Evolutionary conservation across 1,139 yeast genomes (phyloP).

Genomic region (Pichia sp.): DNA sequence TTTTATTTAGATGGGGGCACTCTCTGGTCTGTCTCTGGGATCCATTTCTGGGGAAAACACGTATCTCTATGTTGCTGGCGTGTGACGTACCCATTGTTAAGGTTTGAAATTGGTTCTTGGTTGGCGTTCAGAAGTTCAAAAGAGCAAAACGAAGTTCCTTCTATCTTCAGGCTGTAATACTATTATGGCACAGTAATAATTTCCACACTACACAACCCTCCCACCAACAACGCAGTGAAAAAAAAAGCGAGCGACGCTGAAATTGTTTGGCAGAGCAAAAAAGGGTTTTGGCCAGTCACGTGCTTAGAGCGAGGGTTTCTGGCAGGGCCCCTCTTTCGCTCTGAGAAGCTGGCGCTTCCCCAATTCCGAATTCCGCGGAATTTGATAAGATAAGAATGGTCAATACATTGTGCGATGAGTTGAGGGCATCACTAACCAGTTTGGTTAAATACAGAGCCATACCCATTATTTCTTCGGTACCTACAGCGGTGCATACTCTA

Average conservation of each 20-base stretch:
- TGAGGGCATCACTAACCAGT: neutral
- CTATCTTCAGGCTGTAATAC: too few relatives aligned
- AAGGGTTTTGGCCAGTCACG: too few relatives aligned
- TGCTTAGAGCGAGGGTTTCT: neutral
- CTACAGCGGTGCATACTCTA: too few relatives aligned
- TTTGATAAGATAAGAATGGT: neutral
- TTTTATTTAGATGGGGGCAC: too few relatives aligned
- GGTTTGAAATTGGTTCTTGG: constrained; percentile 15
- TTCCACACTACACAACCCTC: neutral
- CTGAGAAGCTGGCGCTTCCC: neutral
- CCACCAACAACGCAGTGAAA: constrained; percentile 5
- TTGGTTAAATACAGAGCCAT: neutral
- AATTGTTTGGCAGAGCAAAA: too few relatives aligned
- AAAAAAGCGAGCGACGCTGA: neutral
- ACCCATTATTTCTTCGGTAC: neutral
- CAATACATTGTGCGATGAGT: neutral
- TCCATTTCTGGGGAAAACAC: too few relatives aligned
- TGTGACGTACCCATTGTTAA: constrained; percentile 18
- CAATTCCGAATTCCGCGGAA: neutral
- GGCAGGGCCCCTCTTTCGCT: neutral
- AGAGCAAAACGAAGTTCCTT: neutral
- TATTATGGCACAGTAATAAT: too few relatives aligned
- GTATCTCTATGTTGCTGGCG: neutral
- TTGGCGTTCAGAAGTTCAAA: too few relatives aligned
- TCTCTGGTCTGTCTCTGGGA: too few relatives aligned